Conservation (phyloP, 2,329 filamentous ascomycete genomes). For the Aureobasidium sp. region DNA sequence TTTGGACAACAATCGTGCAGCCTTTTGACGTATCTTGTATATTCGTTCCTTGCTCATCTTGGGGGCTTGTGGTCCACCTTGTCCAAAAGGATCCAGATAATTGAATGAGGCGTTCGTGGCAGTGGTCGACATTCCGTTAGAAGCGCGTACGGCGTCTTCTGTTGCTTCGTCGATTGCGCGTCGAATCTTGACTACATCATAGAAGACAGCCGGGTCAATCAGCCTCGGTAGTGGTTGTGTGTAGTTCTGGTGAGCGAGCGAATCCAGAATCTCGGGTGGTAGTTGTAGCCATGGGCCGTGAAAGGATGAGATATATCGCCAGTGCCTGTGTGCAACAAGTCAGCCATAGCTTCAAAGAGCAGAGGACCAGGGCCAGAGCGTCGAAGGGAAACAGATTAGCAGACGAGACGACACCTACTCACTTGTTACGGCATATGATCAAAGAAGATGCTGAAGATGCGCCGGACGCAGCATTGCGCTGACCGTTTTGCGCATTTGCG, state of each 20-base stretch:
- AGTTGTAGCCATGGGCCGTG: constrained; percentile 78
- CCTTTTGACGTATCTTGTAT: constrained; percentile 71
- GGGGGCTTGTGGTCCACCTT: constrained; percentile 42
- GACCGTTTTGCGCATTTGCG: constrained; percentile 15
- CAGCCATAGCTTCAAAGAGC: neutral
- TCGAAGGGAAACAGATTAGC: neutral
- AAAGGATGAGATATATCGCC: constrained; percentile 76
- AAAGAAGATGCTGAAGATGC: constrained; percentile 41
- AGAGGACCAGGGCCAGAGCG: neutral
- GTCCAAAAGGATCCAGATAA: constrained; percentile 35
- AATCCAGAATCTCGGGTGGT: constrained; percentile 69
- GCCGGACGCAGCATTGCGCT: constrained; percentile 13
- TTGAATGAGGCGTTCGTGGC: constrained; percentile 52
- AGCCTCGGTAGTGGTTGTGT: constrained; percentile 65
- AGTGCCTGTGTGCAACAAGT: constrained; percentile 51
- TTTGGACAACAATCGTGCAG: constrained; percentile 65
- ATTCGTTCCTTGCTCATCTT: constrained; percentile 69
- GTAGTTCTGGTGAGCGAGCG: constrained; percentile 70
- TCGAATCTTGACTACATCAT: constrained; percentile 75
- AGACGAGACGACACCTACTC: constrained; percentile 28
- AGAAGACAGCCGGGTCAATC: constrained; percentile 72
- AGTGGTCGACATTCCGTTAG: constrained; percentile 61
- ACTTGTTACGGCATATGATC: constrained; percentile 62
- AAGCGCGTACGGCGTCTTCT: constrained; percentile 66
- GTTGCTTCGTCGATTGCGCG: constrained; percentile 72